phyloP scores from a whole-genome alignment of 176 grass and related monocot species.

The maize (Zea mays) region DNA sequence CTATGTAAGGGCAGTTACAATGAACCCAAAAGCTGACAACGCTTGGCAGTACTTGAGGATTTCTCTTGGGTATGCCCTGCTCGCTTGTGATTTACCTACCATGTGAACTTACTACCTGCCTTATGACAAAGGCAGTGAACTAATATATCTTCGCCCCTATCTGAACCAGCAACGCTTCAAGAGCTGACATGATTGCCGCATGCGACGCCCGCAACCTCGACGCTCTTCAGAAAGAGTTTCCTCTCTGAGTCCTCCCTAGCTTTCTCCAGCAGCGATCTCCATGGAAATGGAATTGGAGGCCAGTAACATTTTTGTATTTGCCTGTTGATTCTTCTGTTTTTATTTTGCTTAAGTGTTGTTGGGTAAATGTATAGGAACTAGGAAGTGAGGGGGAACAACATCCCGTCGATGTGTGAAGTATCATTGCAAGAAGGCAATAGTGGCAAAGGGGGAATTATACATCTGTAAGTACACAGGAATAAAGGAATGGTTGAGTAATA shows the following conservation, averaged over 20 bases:
- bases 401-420: slow-evolving; percentile 37
- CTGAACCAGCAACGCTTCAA: slow-evolving; percentile 63
- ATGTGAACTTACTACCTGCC: background rate
- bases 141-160: slow-evolving; percentile 12
- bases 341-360: background rate
- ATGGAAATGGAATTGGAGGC: background rate
- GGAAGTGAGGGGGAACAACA: background rate
- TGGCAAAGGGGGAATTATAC: background rate
- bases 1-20: slow-evolving; percentile 88
- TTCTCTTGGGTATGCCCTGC: slow-evolving; percentile 63
- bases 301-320: slow-evolving; percentile 20
- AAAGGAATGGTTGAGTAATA: too few relatives aligned
- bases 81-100: slow-evolving; percentile 3
- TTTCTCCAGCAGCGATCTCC: background rate
- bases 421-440: slow-evolving; percentile 1
- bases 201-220: slow-evolving; percentile 91
- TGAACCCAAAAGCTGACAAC: slow-evolving; percentile 98
- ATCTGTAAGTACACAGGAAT: slow-evolving; percentile 1
- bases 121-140: background rate
- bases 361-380: slow-evolving; percentile 28
- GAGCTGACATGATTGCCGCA: slow-evolving; percentile 87
- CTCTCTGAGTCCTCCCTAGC: slow-evolving; percentile 46
- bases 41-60: slow-evolving; percentile 91
- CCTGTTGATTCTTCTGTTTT: slow-evolving; percentile 7
- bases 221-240: slow-evolving; percentile 94